Conservation (phyloP, 768 basidiomycete genomes). For the Hydnomerulius pinastri region DNA sequence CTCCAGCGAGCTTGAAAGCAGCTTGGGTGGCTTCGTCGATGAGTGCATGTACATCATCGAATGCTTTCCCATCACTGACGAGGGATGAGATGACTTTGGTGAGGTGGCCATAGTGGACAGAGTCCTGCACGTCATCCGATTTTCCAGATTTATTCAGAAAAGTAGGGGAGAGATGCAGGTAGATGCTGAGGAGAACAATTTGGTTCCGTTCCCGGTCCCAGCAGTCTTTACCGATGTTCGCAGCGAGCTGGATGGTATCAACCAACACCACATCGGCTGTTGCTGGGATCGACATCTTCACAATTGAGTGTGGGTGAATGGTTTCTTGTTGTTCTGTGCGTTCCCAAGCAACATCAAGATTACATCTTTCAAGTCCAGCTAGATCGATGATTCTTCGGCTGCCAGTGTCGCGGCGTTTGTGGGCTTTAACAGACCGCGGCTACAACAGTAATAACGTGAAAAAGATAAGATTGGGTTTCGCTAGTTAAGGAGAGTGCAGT, state of each 20-base stretch:
- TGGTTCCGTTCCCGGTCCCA: constrained; percentile 52
- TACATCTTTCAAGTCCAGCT: too few species aligned
- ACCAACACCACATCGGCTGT: constrained; percentile 52
- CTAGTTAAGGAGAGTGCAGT: constrained; percentile 15
- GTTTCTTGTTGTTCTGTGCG: too few species aligned
- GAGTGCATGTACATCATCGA: constrained; percentile 33
- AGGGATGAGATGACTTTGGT: constrained; percentile 46
- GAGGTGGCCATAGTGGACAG: constrained; percentile 67
- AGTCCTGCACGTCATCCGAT: constrained; percentile 54
- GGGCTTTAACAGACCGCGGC: too few species aligned
- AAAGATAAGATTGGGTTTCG: constrained; percentile 5
- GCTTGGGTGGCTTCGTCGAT: constrained; percentile 37
- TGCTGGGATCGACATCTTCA: too few species aligned
- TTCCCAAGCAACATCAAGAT: too few species aligned
- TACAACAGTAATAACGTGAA: too few species aligned
- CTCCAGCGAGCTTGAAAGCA: constrained; percentile 41
- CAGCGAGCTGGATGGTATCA: constrained; percentile 41
- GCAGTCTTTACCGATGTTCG: constrained; percentile 49
- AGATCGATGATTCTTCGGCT: too few species aligned
- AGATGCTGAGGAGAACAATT: constrained; percentile 51
- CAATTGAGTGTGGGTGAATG: too few species aligned
- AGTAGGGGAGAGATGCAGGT: constrained; percentile 40
- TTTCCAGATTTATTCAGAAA: constrained; percentile 47
- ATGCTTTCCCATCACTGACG: constrained; percentile 21
- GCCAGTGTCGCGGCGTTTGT: too few species aligned